phyloP scores from a whole-genome alignment of 2,329 filamentous ascomycete species.

The Penicillium sp. region DNA sequence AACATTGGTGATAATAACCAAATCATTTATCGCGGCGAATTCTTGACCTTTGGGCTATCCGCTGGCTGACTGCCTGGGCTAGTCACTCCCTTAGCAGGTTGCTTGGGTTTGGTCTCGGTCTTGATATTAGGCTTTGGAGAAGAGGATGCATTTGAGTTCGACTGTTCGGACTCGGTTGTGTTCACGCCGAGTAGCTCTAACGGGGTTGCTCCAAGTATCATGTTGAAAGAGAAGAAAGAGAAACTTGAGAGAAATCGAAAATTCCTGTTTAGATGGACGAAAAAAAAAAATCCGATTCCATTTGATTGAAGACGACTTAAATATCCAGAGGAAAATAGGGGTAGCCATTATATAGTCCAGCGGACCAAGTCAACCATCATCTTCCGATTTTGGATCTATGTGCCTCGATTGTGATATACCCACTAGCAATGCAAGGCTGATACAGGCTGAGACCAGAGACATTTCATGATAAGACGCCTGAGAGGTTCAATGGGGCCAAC shows the following conservation, averaged over 20 bases:
- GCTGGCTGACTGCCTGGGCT: not conserved
- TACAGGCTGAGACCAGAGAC: not conserved
- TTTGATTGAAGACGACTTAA: not conserved
- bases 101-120: too few species aligned
- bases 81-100: not conserved
- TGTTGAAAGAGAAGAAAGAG: not conserved
- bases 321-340: too few species aligned
- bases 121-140: not conserved
- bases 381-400: too few species aligned
- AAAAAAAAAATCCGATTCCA: not conserved
- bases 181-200: not conserved
- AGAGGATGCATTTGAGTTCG: not conserved
- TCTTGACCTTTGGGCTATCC: not conserved
- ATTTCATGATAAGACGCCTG: not conserved
- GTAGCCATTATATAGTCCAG: too few species aligned
- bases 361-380: too few species aligned
- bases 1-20: not conserved
- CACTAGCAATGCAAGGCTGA: not conserved
- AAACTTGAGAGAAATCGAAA: too few species aligned
- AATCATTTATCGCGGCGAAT: not conserved
- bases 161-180: not conserved
- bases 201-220: slow-evolving; percentile 2
- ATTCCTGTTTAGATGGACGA: too few species aligned
- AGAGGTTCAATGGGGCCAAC: not conserved
- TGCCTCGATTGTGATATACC: too few species aligned